Evolutionary conservation across 306 rosid genomes (phyloP), one percentile per base, ranked within the genome.

Genomic region (Elaeagnus macrophylla): DNA sequence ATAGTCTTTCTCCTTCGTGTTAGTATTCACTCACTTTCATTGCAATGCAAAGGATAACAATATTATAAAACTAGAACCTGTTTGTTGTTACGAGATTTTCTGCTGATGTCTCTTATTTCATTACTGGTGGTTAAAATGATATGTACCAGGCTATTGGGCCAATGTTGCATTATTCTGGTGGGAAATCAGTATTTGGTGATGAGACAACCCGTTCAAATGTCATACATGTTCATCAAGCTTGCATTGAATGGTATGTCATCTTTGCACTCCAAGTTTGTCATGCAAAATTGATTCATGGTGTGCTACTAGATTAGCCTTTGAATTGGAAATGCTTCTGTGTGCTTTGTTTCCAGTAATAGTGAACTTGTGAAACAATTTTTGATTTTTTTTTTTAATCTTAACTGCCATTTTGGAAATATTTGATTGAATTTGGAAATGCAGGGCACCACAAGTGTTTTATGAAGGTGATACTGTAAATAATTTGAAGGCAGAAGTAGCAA

Each of bases 381-480:
- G n/a, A 0, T 45, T 13, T 14, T 12, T 7, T 45, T 45, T 13
- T 13, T 13, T 2, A 0, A 45, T 11, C n/a, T 11, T 12, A 13
- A 12, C 15, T 45, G 1, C 2, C 9, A 12, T 45, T 12, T 5
- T 45, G 15, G 15, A 16, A 3, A 9, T 44, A 17, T 53, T 6
- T 9, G 37, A 10, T 39, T 15, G 48, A 20, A 39, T 53, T 77
- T 67, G 61, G 65, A 54, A 68, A 76, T 77, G 54, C 80, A 91
- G 99, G 99, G 90, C 96, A 57, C 99, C 99, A 0, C 89, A 87
- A 67, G 95, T 76, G 50, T 91, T 68, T 68, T 91, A 65, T 70
- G 77, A 57, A 57, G 84, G 37, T 9, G 93, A 87, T 51, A 17
- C 54, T 46, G 70, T 77, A 45, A 72, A 78, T 67, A 84, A 84